A percentile compares a stretch with the other conserved stretches of the same genome.
Evolutionary conservation across 2,329 filamentous ascomycete species (phyloP).

Genomic region (Ascochyta rabiei): DNA sequence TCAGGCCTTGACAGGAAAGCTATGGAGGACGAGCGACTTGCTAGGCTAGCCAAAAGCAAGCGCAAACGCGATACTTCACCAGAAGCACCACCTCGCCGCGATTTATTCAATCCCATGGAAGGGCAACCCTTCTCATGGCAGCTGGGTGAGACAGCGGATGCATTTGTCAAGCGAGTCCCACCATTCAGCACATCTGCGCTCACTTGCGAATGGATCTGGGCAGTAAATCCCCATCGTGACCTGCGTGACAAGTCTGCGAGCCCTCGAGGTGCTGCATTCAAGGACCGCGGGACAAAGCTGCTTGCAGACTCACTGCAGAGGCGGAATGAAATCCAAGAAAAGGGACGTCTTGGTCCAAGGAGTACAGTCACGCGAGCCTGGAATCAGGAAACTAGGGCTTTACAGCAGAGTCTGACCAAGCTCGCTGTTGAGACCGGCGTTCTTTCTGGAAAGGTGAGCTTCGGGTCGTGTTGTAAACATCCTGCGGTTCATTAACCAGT

Average conservation of each 20-base stretch:
- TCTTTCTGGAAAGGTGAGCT: constrained; percentile 68
- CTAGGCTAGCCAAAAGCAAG: constrained; percentile 15
- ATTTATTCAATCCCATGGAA: constrained; percentile 62
- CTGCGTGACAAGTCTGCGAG: constrained; percentile 36
- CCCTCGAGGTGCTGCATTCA: constrained; percentile 58
- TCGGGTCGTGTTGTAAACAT: background rate
- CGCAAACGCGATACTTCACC: constrained; percentile 19
- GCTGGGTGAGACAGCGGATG: constrained; percentile 65
- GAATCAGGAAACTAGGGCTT: constrained; percentile 48
- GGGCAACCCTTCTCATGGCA: constrained; percentile 64
- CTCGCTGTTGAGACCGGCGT: constrained; percentile 66
- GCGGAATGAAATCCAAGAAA: constrained; percentile 57
- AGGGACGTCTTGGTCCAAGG: constrained; percentile 57
- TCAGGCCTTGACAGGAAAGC: constrained; percentile 15
- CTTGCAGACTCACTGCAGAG: constrained; percentile 57
- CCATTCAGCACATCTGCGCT: constrained; percentile 60
- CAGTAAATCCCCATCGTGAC: constrained; percentile 65
- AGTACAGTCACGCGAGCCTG: constrained; percentile 48
- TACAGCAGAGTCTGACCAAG: constrained; percentile 63
- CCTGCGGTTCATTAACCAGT: background rate
- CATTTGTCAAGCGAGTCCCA: constrained; percentile 72
- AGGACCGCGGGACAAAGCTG: constrained; percentile 61
- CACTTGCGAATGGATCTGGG: constrained; percentile 72
- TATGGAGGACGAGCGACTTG: constrained; percentile 23
- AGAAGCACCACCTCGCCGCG: constrained; percentile 6